Percentiles rank a stretch among this genome's conserved stretches.
Evolutionary conservation across 352 stramenopile genomes (phyloP).

Genomic region (Phytopythium ostracodes): DNA sequence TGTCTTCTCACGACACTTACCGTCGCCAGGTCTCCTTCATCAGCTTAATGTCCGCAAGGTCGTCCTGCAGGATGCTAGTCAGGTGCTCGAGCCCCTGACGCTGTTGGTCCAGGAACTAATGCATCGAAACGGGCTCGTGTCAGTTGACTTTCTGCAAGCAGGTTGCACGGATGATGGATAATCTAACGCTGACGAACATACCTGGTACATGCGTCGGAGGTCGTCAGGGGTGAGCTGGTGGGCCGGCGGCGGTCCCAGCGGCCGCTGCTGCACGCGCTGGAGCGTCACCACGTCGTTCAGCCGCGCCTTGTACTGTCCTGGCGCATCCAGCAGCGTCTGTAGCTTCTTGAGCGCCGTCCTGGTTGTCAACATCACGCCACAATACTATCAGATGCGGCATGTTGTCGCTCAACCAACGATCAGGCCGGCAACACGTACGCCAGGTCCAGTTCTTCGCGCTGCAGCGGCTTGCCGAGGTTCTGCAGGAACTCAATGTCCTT

Average conservation of each 20-base stretch:
- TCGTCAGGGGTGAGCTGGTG: conserved; percentile 73
- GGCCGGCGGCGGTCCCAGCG: conserved; percentile 20
- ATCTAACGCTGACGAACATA: conserved; percentile 12
- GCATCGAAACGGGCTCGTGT: conserved; percentile 7
- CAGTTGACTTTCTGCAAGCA: not conserved
- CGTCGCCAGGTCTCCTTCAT: conserved; percentile 84
- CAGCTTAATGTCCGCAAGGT: conserved; percentile 83
- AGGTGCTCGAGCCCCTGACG: conserved; percentile 80
- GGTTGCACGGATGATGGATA: not conserved
- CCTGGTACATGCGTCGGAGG: conserved; percentile 69
- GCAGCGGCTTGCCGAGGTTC: conserved; percentile 80
- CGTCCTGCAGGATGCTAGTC: conserved; percentile 79
- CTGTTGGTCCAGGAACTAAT: conserved; percentile 81
- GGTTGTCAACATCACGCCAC: not conserved
- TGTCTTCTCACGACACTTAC: conserved; percentile 19
- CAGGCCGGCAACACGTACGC: conserved; percentile 37
- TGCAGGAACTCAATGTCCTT: conserved; percentile 86
- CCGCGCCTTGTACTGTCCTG: conserved; percentile 85
- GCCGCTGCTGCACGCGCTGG: conserved; percentile 61
- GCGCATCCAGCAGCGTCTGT: conserved; percentile 69
- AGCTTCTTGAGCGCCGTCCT: conserved; percentile 84
- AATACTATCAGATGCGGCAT: not conserved
- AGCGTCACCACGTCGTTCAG: conserved; percentile 75
- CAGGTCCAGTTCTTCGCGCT: conserved; percentile 73
- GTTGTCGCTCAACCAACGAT: too few relatives aligned